These are phyloP conservation scores for Ascochyta fabae DNA, from an alignment of 2,329 filamentous ascomycete genomes.

Conservation along the genomic window DNA sequence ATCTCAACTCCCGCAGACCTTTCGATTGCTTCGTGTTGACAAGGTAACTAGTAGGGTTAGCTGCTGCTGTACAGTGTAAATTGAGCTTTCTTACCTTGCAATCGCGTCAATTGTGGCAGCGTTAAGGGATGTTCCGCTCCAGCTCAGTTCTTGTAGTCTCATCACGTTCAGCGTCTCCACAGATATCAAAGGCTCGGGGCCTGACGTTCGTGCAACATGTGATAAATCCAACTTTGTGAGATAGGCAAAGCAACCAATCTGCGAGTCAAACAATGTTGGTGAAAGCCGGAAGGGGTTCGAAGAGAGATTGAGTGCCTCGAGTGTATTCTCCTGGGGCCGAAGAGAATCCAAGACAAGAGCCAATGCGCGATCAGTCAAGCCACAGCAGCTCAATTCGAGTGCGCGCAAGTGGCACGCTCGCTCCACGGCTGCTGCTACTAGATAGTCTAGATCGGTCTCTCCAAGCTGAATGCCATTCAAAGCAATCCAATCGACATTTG, in stretches of 20 bases:
- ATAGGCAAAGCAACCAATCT: slow-evolving; percentile 70
- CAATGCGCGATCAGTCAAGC: slow-evolving; percentile 63
- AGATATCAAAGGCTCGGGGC: slow-evolving; percentile 67
- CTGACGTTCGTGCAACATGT: slow-evolving; percentile 68
- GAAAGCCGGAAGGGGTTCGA: slow-evolving; percentile 70
- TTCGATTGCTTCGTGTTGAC: slow-evolving; percentile 64
- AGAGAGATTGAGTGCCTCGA: slow-evolving; percentile 72
- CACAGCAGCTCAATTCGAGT: slow-evolving; percentile 70
- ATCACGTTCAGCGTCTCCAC: slow-evolving; percentile 71
- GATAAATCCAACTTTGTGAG: slow-evolving; percentile 71
- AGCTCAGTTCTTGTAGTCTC: slow-evolving; percentile 68
- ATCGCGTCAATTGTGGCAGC: slow-evolving; percentile 69
- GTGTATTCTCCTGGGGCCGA: slow-evolving; percentile 68
- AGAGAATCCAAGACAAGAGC: slow-evolving; percentile 69
- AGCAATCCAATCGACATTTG: slow-evolving; percentile 74
- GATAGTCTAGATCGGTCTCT: slow-evolving; percentile 71
- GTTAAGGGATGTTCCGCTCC: slow-evolving; percentile 70
- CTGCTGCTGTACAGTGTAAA: slow-evolving; percentile 42
- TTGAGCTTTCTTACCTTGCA: slow-evolving; percentile 45
- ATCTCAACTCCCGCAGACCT: slow-evolving; percentile 64
- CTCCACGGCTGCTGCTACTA: slow-evolving; percentile 72
- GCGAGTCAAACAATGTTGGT: slow-evolving; percentile 68
- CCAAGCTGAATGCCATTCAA: slow-evolving; percentile 73
- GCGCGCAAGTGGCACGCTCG: slow-evolving; percentile 69
- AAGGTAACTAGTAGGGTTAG: slow-evolving; percentile 59